Conservation (phyloP, 1,284 basidiomycete species). For the Ustilago bromivora region DNA sequence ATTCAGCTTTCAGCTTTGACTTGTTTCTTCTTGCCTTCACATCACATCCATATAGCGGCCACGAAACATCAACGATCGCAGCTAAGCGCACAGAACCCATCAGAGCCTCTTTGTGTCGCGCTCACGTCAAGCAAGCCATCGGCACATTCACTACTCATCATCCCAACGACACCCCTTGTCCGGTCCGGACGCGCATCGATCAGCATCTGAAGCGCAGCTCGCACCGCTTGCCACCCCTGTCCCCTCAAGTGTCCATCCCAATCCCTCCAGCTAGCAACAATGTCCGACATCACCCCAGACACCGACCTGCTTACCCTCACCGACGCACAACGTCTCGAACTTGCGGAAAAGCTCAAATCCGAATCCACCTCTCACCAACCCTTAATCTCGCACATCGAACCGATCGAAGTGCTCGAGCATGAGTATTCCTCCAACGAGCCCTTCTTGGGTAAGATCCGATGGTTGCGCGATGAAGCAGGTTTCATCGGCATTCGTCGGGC, state of each 20-base stretch:
- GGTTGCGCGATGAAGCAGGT: conserved; percentile 48
- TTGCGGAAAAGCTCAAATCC: conserved; percentile 48
- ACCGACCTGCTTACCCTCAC: conserved; percentile 41
- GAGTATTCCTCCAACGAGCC: conserved; percentile 49
- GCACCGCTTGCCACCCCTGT: too few relatives aligned
- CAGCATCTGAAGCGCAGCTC: not conserved
- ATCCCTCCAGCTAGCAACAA: not conserved
- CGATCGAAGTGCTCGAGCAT: conserved; percentile 48
- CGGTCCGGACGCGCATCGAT: not conserved
- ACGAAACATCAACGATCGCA: not conserved
- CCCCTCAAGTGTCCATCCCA: not conserved
- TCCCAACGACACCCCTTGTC: not conserved
- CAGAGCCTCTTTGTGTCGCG: too few relatives aligned
- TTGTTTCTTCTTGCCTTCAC: too few relatives aligned
- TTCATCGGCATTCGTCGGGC: conserved; percentile 56
- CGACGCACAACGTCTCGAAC: conserved; percentile 53
- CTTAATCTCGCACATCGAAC: conserved; percentile 49
- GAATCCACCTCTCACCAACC: conserved; percentile 36
- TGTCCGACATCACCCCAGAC: conserved; percentile 47
- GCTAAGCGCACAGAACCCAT: too few relatives aligned
- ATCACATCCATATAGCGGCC: not conserved
- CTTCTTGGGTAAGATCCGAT: conserved; percentile 57
- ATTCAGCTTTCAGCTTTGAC: too few relatives aligned
- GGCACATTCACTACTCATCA: not conserved
- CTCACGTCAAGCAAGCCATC: not conserved